Evolutionary conservation across 495 filamentous ascomycete species (phyloP).

Genomic region (Terfezia claveryi): DNA sequence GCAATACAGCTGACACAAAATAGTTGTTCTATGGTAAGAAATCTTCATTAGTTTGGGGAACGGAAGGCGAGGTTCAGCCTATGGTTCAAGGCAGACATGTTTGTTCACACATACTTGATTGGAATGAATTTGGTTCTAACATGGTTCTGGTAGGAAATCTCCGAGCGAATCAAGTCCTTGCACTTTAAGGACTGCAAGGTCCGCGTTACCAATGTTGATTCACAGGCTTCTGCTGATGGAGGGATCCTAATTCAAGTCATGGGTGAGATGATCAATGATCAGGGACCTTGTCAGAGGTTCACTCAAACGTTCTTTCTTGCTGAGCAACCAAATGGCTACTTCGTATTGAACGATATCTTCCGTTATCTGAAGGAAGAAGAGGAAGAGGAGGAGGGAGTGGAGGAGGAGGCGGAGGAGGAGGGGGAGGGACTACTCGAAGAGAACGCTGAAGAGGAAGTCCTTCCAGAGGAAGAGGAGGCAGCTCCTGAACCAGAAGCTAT

Average conservation of each 20-base stretch:
- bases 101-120: constrained; percentile 19
- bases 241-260: constrained; percentile 87
- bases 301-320: constrained; percentile 96
- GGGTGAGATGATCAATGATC: constrained; percentile 90
- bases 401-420: constrained; percentile 27
- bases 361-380: constrained; percentile 66
- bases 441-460: constrained; percentile 25
- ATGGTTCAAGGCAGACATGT: constrained; percentile 72
- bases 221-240: constrained; percentile 71
- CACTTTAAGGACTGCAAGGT: constrained; percentile 98
- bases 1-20: not conserved
- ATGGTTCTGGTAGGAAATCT: constrained; percentile 43
- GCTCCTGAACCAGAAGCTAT: constrained; percentile 26
- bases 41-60: constrained; percentile 63
- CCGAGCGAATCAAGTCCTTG: constrained; percentile 74
- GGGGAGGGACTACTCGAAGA: constrained; percentile 26
- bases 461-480: constrained; percentile 25
- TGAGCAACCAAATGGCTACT: constrained; percentile 89
- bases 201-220: constrained; percentile 91
- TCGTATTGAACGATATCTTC: constrained; percentile 95
- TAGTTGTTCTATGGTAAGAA: constrained; percentile 64
- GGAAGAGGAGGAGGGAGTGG: constrained; percentile 41
- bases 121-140: not conserved
- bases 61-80: constrained; percentile 64
- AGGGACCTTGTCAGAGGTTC: constrained; percentile 75